These are phyloP conservation scores for Mitragyna speciosa DNA, from an alignment of 257 asterid species.

Conservation along the genomic window DNA sequence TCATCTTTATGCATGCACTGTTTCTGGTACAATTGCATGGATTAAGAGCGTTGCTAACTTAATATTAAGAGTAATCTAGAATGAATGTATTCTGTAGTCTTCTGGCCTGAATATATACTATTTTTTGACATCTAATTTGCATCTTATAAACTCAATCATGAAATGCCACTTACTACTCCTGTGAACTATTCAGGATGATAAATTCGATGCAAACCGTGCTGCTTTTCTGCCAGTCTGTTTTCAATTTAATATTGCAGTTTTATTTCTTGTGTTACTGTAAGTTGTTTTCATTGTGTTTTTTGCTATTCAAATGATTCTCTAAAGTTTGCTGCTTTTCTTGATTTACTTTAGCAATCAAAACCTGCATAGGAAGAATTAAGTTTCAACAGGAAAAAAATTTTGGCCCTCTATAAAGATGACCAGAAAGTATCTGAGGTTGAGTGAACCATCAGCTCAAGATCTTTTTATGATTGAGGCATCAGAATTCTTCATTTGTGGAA, in stretches of 20 bases:
- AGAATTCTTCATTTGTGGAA: neutral
- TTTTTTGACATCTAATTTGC: neutral
- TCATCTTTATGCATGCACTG: no score
- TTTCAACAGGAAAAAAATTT: neutral
- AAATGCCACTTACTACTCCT: neutral
- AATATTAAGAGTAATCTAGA: no score
- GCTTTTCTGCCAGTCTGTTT: neutral
- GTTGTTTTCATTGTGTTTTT: neutral
- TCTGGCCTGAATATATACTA: neutral
- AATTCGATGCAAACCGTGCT: neutral
- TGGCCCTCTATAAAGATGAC: neutral
- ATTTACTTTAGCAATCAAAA: neutral
- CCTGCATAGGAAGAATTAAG: neutral
- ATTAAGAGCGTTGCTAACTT: no score
- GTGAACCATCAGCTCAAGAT: constrained; percentile 1
- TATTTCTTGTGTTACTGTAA: neutral
- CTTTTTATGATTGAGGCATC: neutral
- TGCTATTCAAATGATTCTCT: neutral
- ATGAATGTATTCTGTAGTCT: neutral
- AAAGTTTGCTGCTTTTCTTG: neutral
- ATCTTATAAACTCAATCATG: neutral
- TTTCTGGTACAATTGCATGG: no score
- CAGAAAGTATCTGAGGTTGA: neutral
- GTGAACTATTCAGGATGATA: neutral
- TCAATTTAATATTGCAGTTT: neutral